phyloP scores from a whole-genome alignment of 2,329 filamentous ascomycete species.

The Corynespora cassiicola region DNA sequence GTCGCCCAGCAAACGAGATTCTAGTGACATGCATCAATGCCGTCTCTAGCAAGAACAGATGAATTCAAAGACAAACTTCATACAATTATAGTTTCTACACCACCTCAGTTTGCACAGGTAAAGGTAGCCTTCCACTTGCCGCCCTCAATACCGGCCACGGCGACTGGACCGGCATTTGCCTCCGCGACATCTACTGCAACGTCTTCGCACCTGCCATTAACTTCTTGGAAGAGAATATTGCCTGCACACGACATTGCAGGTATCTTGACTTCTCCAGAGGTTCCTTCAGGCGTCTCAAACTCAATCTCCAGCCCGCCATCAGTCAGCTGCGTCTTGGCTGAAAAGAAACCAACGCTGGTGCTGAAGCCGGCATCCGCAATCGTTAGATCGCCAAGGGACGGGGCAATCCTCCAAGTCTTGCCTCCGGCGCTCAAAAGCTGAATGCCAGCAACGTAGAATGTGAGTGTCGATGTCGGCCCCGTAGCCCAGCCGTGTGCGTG shows the following conservation, averaged over 20 bases:
- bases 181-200: constrained; percentile 20
- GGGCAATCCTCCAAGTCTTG: constrained; percentile 44
- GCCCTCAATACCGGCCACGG: constrained; percentile 21
- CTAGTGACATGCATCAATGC: too few relatives aligned
- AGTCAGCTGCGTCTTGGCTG: constrained; percentile 30
- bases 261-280: constrained; percentile 34
- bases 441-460: constrained; percentile 51
- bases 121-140: constrained; percentile 30
- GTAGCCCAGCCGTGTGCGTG: constrained; percentile 61
- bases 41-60: too few relatives aligned
- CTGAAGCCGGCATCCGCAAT: constrained; percentile 46
- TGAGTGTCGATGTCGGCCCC: constrained; percentile 54
- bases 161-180: constrained; percentile 18
- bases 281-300: constrained; percentile 39
- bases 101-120: constrained; percentile 11
- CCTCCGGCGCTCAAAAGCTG: constrained; percentile 46
- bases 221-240: constrained; percentile 23
- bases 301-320: constrained; percentile 24
- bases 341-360: constrained; percentile 46
- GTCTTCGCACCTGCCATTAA: constrained; percentile 20
- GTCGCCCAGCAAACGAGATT: too few relatives aligned
- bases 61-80: neutral
- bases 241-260: constrained; percentile 27
- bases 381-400: constrained; percentile 44
- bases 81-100: too few relatives aligned